Evolutionary conservation across 352 stramenopile species (phyloP).

Genomic region (Pythium aphanidermatum): DNA sequence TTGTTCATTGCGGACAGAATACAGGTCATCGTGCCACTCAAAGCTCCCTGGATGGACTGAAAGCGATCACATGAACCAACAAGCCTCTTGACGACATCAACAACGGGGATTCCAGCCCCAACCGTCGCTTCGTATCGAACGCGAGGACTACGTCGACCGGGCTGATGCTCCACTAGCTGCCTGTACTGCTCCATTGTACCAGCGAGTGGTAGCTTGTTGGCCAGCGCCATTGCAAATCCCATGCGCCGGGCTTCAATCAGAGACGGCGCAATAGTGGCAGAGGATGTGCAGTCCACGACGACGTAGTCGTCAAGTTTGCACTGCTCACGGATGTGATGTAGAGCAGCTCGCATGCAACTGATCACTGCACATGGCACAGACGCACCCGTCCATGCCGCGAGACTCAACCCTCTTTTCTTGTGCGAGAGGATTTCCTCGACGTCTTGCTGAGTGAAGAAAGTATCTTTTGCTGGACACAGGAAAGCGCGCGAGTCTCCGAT

Average conservation of each 20-base stretch:
- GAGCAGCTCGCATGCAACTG: neutral
- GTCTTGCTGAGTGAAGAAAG: conserved; percentile 6
- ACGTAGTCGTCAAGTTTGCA: conserved; percentile 11
- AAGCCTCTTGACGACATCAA: conserved; percentile 42
- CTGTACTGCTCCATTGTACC: conserved; percentile 28
- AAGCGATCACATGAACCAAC: conserved; percentile 44
- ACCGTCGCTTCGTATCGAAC: conserved; percentile 55
- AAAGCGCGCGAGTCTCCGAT: conserved; percentile 26
- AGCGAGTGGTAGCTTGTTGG: conserved; percentile 52
- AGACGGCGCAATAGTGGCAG: conserved; percentile 8
- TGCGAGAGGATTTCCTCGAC: conserved; percentile 7
- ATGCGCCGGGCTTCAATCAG: conserved; percentile 16
- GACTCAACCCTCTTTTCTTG: conserved; percentile 2
- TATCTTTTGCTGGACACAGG: neutral
- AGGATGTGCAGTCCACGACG: conserved; percentile 28
- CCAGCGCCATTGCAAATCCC: conserved; percentile 30
- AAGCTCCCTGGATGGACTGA: conserved; percentile 36
- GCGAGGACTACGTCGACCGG: conserved; percentile 6
- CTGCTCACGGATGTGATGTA: conserved; percentile 9
- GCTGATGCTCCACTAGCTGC: conserved; percentile 17
- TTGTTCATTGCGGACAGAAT: conserved; percentile 34
- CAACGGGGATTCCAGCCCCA: conserved; percentile 52
- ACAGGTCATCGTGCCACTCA: conserved; percentile 64
- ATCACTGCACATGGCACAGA: neutral
- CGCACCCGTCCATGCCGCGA: neutral